Conservation (phyloP, 441 rosid genomes). For the Jatropha multifida region DNA sequence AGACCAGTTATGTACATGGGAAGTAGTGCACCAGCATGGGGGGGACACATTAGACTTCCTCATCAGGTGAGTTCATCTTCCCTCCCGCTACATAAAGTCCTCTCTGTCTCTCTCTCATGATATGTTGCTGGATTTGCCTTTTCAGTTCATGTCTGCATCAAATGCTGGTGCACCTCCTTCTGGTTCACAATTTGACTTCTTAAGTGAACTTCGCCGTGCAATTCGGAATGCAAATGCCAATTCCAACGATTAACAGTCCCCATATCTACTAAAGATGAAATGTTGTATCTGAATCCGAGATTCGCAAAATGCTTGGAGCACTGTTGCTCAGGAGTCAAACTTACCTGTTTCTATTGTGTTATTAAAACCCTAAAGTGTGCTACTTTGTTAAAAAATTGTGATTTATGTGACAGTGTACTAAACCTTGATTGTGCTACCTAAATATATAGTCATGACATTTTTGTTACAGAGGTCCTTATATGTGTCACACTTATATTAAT, state of each 20-base stretch:
- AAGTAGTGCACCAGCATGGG: conserved; percentile 45
- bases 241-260: conserved; percentile 26
- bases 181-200: conserved; percentile 48
- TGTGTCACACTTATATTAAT: too few relatives aligned
- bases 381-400: conserved; percentile 6
- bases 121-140: conserved; percentile 12
- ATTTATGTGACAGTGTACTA: conserved; percentile 8
- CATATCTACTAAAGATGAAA: conserved; percentile 9
- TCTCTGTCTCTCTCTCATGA: not conserved
- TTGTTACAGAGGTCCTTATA: not conserved
- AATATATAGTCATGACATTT: not conserved
- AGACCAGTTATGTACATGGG: conserved; percentile 56
- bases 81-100: not conserved
- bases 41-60: conserved; percentile 49
- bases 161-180: conserved; percentile 35
- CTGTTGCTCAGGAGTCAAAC: conserved; percentile 11
- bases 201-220: conserved; percentile 49
- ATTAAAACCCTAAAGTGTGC: not conserved
- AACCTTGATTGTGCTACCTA: not conserved
- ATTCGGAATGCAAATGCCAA: conserved; percentile 35
- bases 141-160: conserved; percentile 39
- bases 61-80: conserved; percentile 45
- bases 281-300: conserved; percentile 16
- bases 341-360: conserved; percentile 20
- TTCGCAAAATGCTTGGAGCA: conserved; percentile 15